phyloP scores from a whole-genome alignment of 495 filamentous ascomycete genomes.

The Talaromyces stipitatus region DNA sequence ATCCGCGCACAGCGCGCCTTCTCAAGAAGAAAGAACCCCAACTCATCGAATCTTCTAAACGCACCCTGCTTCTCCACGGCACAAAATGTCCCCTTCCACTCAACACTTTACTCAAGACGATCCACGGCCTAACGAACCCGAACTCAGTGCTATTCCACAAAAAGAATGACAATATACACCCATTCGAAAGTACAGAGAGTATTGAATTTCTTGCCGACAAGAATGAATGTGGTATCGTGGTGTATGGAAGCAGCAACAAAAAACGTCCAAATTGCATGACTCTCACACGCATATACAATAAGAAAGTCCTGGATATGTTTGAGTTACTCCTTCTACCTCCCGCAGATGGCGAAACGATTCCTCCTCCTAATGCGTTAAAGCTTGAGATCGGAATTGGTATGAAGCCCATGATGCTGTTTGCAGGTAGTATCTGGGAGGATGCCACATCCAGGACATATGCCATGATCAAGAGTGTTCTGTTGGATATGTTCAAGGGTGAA shows the following conservation, averaged over 20 bases:
- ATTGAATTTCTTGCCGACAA: slow-evolving; percentile 92
- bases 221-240: slow-evolving; percentile 78
- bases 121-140: slow-evolving; percentile 73
- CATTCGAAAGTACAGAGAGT: slow-evolving; percentile 81
- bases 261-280: slow-evolving; percentile 89
- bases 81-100: slow-evolving; percentile 70
- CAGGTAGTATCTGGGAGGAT: slow-evolving; percentile 77
- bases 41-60: slow-evolving; percentile 77
- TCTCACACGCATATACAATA: slow-evolving; percentile 70
- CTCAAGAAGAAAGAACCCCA: slow-evolving; percentile 90
- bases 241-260: slow-evolving; percentile 79
- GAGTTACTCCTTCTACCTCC: slow-evolving; percentile 72
- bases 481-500: slow-evolving; percentile 84
- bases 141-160: slow-evolving; percentile 82
- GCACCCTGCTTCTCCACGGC: slow-evolving; percentile 75
- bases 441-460: slow-evolving; percentile 64
- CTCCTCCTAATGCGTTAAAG: slow-evolving; percentile 76
- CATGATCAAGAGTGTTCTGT: slow-evolving; percentile 75
- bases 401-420: slow-evolving; percentile 82
- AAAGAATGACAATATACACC: slow-evolving; percentile 81
- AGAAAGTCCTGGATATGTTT: slow-evolving; percentile 86
- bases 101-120: slow-evolving; percentile 72
- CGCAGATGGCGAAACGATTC: slow-evolving; percentile 52
- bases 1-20: slow-evolving; percentile 86
- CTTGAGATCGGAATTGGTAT: slow-evolving; percentile 62